Conservation (phyloP, 2,329 filamentous ascomycete genomes). For the Colletotrichum chlorophyti region DNA sequence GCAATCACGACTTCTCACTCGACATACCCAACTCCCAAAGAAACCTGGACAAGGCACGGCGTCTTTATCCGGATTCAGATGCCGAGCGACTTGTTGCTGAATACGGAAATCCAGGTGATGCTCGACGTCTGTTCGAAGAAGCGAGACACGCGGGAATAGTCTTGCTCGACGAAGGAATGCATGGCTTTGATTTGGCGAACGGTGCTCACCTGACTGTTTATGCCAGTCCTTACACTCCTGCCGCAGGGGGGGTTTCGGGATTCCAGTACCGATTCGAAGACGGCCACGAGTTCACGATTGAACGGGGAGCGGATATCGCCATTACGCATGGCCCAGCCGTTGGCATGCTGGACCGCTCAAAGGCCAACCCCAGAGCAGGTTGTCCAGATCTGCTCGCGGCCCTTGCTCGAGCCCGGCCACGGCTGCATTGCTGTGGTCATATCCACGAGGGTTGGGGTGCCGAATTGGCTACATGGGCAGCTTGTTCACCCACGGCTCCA, state of each 20-base stretch:
- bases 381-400: conserved; percentile 39
- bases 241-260: conserved; percentile 42
- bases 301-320: conserved; percentile 35
- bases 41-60: background rate
- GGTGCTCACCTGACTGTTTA: conserved; percentile 50
- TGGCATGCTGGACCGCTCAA: conserved; percentile 49
- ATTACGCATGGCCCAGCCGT: conserved; percentile 44
- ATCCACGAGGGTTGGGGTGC: conserved; percentile 44
- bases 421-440: conserved; percentile 45
- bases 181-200: conserved; percentile 48
- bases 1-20: conserved; percentile 58
- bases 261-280: conserved; percentile 49
- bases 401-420: conserved; percentile 36
- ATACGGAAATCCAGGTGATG: conserved; percentile 47
- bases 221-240: conserved; percentile 53
- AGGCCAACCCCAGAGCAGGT: conserved; percentile 35
- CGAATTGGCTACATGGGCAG: conserved; percentile 55
- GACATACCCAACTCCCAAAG: conserved; percentile 30
- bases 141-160: conserved; percentile 29
- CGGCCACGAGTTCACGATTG: conserved; percentile 36
- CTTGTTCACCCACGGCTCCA: background rate
- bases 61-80: too few relatives aligned
- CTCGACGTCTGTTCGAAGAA: conserved; percentile 37
- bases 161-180: conserved; percentile 49
- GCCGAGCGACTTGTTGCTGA: conserved; percentile 26